phyloP scores from a whole-genome alignment of 2,329 filamentous ascomycete genomes.

The Neofusicoccum parvum region DNA sequence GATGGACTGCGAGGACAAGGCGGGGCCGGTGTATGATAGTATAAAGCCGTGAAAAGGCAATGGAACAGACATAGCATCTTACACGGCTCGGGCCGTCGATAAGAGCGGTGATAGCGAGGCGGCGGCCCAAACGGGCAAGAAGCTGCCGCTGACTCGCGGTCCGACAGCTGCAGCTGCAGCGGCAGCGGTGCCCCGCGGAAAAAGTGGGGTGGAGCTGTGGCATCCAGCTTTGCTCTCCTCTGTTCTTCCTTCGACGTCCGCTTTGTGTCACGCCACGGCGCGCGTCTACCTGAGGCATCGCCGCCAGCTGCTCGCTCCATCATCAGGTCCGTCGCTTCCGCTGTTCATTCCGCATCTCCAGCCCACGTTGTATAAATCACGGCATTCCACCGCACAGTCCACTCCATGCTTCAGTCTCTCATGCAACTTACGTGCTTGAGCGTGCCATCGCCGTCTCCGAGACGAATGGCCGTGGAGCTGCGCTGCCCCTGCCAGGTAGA shows the following conservation, averaged over 20 bases:
- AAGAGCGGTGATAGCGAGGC: background rate
- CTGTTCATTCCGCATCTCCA: background rate
- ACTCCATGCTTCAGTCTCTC: too few species aligned
- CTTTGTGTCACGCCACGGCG: background rate
- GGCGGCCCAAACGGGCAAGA: background rate
- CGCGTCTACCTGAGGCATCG: background rate
- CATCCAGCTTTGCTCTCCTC: background rate
- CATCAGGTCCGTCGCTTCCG: background rate
- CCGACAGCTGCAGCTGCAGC: background rate
- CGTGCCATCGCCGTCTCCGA: too few species aligned
- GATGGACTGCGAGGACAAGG: background rate
- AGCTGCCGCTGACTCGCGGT: background rate
- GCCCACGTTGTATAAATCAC: background rate
- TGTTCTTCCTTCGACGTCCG: background rate
- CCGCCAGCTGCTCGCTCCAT: background rate
- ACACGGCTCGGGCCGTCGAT: background rate
- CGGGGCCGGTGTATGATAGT: background rate
- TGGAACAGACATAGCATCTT: background rate
- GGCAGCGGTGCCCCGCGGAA: background rate
- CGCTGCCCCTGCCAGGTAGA: too few species aligned
- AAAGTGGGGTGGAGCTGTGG: background rate
- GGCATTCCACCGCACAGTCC: background rate
- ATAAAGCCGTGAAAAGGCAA: background rate
- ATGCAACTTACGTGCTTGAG: too few species aligned
- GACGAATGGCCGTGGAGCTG: too few species aligned